Evolutionary conservation across 2,329 filamentous ascomycete species (phyloP).

Genomic region (Aspergillus versicolor): DNA sequence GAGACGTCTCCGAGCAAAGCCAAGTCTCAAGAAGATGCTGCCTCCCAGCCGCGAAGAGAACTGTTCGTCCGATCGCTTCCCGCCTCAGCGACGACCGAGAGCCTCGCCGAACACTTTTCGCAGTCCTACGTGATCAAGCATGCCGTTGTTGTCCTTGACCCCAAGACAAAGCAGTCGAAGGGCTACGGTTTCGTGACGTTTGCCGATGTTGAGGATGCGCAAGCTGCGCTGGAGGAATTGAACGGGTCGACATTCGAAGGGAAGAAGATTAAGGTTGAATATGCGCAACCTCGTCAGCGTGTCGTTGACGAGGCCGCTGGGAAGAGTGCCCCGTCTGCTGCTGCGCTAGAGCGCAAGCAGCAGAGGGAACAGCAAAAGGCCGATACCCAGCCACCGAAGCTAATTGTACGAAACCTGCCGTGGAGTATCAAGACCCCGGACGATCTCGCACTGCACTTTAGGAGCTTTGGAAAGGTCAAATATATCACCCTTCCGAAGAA

Average conservation of each 20-base stretch:
- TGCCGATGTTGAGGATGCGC: slow-evolving; percentile 86
- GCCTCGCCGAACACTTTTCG: slow-evolving; percentile 85
- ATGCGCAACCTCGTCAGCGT: slow-evolving; percentile 82
- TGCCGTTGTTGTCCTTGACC: slow-evolving; percentile 86
- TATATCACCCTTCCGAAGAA: slow-evolving; percentile 79
- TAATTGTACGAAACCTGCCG: slow-evolving; percentile 90
- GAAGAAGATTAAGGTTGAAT: slow-evolving; percentile 78
- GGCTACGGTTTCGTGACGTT: slow-evolving; percentile 98
- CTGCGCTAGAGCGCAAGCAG: slow-evolving; percentile 38
- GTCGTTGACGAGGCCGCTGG: slow-evolving; percentile 54
- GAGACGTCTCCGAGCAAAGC: slow-evolving; percentile 22
- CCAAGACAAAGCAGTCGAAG: slow-evolving; percentile 79
- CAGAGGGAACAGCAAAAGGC: slow-evolving; percentile 59
- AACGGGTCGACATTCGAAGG: slow-evolving; percentile 76
- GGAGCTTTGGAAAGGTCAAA: slow-evolving; percentile 88
- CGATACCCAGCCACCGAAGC: slow-evolving; percentile 64
- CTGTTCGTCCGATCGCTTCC: slow-evolving; percentile 91
- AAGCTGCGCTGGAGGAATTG: slow-evolving; percentile 75
- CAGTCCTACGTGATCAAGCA: slow-evolving; percentile 94
- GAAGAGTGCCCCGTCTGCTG: slow-evolving; percentile 39
- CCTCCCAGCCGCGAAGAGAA: slow-evolving; percentile 55
- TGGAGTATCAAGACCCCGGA: slow-evolving; percentile 92
- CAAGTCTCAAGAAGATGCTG: slow-evolving; percentile 18
- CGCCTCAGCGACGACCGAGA: slow-evolving; percentile 73
- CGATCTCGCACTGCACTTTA: slow-evolving; percentile 75